A percentile compares a stretch with the other conserved stretches of the same genome.
Conservation (phyloP, 768 basidiomycete genomes). For the Suillus decipiens region DNA sequence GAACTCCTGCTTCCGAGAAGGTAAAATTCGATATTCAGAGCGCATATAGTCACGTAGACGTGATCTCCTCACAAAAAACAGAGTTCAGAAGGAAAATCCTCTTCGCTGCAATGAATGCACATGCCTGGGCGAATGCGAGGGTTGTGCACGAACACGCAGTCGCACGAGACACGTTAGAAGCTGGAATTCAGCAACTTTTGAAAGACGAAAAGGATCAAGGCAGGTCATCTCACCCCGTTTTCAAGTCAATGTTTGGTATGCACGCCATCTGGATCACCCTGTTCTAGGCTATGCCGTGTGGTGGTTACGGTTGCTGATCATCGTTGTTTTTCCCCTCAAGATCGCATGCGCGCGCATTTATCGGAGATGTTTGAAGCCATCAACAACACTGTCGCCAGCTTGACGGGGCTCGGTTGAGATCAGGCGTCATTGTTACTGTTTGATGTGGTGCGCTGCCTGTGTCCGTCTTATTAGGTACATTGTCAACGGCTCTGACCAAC, state of each 20-base stretch:
- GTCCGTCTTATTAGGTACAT: background rate
- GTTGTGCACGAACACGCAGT: constrained; percentile 19
- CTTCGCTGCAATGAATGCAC: constrained; percentile 14
- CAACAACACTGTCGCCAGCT: constrained; percentile 25
- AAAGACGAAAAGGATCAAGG: constrained; percentile 32
- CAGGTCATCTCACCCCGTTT: constrained; percentile 30
- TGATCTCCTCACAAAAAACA: constrained; percentile 9
- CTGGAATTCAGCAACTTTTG: constrained; percentile 22
- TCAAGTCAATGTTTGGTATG: constrained; percentile 26
- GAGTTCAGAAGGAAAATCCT: constrained; percentile 27
- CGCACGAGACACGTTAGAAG: constrained; percentile 16
- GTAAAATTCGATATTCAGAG: constrained; percentile 3
- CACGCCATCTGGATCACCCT: constrained; percentile 9
- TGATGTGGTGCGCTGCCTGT: background rate
- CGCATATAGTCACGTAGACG: constrained; percentile 4
- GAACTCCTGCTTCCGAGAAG: background rate
- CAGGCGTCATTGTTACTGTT: background rate
- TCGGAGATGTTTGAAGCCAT: constrained; percentile 30
- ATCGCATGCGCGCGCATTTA: constrained; percentile 23
- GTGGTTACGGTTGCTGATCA: constrained; percentile 19
- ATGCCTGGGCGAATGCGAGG: constrained; percentile 32
- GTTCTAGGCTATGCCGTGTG: constrained; percentile 9
- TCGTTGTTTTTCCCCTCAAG: constrained; percentile 18
- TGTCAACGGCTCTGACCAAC: background rate
- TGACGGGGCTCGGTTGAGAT: constrained; percentile 5